These are phyloP conservation scores for Zoysia matrella DNA, from an alignment of 202 grass and related monocot genomes.

Conservation along the genomic window DNA sequence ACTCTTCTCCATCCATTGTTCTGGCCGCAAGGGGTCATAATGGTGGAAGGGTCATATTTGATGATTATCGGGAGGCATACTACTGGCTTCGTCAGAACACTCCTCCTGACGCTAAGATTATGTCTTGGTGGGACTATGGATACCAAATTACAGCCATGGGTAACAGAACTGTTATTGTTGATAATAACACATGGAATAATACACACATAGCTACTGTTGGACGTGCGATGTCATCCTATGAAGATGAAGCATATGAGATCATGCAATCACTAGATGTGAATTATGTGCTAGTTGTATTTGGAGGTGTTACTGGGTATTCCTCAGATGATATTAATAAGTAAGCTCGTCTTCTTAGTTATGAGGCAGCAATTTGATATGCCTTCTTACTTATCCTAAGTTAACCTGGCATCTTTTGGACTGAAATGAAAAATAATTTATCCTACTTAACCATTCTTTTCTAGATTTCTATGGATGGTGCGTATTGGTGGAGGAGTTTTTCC, in stretches of 20 bases:
- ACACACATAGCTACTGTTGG: constrained; percentile 99
- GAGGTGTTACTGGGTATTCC: constrained; percentile 94
- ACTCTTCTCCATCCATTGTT: constrained; percentile 98
- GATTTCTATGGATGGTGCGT: constrained; percentile 99
- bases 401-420: background rate
- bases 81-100: constrained; percentile 99
- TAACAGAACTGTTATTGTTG: constrained; percentile 99
- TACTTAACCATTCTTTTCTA: constrained; percentile 52
- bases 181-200: constrained; percentile 99
- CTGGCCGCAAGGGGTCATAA: constrained; percentile 81
- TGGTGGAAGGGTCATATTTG: constrained; percentile 93
- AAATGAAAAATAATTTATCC: constrained; percentile 12
- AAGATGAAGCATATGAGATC: constrained; percentile 98
- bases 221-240: constrained; percentile 97
- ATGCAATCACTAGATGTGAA: constrained; percentile 96
- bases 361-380: background rate
- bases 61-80: constrained; percentile 98
- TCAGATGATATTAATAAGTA: constrained; percentile 99
- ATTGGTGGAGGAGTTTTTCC: constrained; percentile 98
- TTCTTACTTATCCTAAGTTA: background rate
- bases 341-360: constrained; percentile 38
- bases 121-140: constrained; percentile 99
- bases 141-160: constrained; percentile 99
- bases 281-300: constrained; percentile 99
- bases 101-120: constrained; percentile 91